Evolutionary conservation across 1,139 yeast species (phyloP).

Genomic region (Dujonia santamariae): DNA sequence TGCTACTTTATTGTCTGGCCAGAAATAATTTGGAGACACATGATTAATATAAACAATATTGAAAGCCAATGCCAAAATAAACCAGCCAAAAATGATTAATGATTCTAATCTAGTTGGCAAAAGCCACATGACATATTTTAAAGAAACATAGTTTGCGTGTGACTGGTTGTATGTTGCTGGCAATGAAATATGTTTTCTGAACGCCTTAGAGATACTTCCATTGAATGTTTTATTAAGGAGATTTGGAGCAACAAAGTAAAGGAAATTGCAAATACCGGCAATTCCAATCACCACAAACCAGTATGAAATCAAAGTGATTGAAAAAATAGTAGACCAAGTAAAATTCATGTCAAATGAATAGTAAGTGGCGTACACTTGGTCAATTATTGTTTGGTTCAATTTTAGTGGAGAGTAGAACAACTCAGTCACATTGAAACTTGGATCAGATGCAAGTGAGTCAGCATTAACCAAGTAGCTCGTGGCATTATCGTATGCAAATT

Average conservation of each 20-base stretch:
- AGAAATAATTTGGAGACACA: conserved; percentile 27
- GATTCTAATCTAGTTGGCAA: conserved; percentile 68
- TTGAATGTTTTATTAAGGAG: conserved; percentile 25
- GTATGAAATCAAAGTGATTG: conserved; percentile 45
- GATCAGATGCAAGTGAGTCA: conserved; percentile 26
- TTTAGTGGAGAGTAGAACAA: conserved; percentile 30
- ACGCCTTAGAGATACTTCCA: conserved; percentile 29
- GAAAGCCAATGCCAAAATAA: conserved; percentile 47
- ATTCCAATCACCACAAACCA: conserved; percentile 42
- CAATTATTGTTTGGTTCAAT: conserved; percentile 19
- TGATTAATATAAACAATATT: conserved; percentile 39
- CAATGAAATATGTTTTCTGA: conserved; percentile 42
- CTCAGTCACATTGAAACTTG: conserved; percentile 23
- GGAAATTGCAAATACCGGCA: conserved; percentile 41
- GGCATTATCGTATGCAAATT: conserved; percentile 34
- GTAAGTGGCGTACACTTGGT: conserved; percentile 34
- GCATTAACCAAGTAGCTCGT: conserved; percentile 26
- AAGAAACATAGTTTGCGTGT: conserved; percentile 37
- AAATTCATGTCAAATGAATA: conserved; percentile 39
- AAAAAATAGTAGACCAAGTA: conserved; percentile 46
- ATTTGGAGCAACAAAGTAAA: conserved; percentile 32
- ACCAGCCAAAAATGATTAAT: conserved; percentile 45
- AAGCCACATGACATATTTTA: conserved; percentile 28
- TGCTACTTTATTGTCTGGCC: neutral
- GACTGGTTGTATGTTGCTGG: conserved; percentile 45